Percentiles rank a stretch among this genome's conserved stretches.
These are phyloP conservation scores for Russula sp. DNA, from an alignment of 768 basidiomycete species.

Conservation along the genomic window DNA sequence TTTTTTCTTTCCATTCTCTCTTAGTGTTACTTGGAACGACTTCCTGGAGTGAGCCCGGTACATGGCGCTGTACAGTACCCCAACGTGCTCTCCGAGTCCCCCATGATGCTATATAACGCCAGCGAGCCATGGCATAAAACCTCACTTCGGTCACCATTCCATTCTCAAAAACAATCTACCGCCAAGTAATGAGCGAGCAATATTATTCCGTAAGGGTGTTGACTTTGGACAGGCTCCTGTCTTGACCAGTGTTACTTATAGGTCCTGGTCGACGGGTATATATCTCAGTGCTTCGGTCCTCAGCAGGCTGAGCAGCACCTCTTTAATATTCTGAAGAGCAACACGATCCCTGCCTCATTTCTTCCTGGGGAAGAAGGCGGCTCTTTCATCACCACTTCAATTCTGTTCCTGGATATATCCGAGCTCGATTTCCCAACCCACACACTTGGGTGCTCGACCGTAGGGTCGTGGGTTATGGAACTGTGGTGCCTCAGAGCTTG, in stretches of 20 bases:
- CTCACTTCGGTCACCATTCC: no score
- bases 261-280: constrained; percentile 21
- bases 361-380: neutral
- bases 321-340: neutral
- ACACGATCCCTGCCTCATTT: neutral
- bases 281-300: neutral
- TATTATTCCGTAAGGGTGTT: neutral
- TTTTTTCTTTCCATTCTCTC: no score
- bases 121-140: no score
- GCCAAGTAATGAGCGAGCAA: neutral
- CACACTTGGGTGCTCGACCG: no score
- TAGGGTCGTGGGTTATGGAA: no score
- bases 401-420: neutral
- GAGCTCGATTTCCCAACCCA: no score
- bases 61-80: no score
- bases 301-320: constrained; percentile 4
- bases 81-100: no score
- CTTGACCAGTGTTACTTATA: neutral
- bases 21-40: no score
- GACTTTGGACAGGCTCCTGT: neutral
- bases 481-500: no score
- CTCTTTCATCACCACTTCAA: constrained; percentile 31
- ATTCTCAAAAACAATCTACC: neutral
- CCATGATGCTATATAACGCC: no score
- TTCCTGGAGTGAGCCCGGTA: no score